Conservation (phyloP, 768 basidiomycete species). For the Coprinopsis sp. region DNA sequence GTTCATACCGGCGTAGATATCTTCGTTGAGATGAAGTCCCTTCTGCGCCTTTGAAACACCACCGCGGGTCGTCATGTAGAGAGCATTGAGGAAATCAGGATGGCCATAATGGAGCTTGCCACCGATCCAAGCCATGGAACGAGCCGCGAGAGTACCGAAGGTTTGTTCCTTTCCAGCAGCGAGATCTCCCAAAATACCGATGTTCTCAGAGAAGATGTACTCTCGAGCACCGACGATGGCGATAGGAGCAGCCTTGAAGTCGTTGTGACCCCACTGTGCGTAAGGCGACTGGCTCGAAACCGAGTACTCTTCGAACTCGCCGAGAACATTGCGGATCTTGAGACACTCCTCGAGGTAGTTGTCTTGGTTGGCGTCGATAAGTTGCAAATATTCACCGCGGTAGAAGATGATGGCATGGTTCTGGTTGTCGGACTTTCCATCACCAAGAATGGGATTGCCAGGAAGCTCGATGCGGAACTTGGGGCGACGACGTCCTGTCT, state of each 20-base stretch:
- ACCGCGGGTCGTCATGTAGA: conserved; percentile 98
- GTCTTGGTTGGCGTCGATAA: conserved; percentile 99
- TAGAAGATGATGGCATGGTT: conserved; percentile 99
- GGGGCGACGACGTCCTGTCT: conserved; percentile 83
- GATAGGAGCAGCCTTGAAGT: conserved; percentile 84
- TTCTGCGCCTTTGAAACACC: conserved; percentile 99
- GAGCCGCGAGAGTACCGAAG: conserved; percentile 95
- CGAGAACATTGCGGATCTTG: conserved; percentile 97
- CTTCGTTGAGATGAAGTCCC: conserved; percentile 97
- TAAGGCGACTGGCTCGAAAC: conserved; percentile 89
- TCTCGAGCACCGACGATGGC: conserved; percentile 98
- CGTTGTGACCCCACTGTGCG: conserved; percentile 82
- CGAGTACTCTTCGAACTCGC: conserved; percentile 92
- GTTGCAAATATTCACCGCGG: conserved; percentile 97
- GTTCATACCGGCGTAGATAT: conserved; percentile 99
- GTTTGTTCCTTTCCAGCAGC: conserved; percentile 99
- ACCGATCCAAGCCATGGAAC: conserved; percentile 94
- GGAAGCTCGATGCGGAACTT: conserved; percentile 99
- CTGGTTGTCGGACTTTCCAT: conserved; percentile 99
- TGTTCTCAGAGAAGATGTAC: conserved; percentile 99
- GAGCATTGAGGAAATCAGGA: conserved; percentile 96
- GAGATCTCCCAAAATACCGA: conserved; percentile 96
- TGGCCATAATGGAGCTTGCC: conserved; percentile 99
- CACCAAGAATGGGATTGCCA: conserved; percentile 97
- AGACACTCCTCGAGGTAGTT: conserved; percentile 99